Conservation (phyloP, 495 filamentous ascomycete genomes). For the Aspergillus bertholletiae region DNA sequence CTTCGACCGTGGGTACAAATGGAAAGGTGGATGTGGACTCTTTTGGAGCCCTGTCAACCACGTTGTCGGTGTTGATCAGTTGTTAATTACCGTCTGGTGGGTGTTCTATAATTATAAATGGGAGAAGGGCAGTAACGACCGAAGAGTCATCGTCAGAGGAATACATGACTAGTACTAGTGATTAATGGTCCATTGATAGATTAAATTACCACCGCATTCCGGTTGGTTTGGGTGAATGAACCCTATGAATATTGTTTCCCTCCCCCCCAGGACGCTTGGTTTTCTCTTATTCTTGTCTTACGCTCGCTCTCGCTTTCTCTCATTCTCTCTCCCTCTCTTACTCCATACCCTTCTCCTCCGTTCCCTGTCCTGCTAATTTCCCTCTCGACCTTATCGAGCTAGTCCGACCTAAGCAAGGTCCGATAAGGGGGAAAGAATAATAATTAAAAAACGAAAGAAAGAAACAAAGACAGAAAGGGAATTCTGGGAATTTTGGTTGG, state of each 20-base stretch:
- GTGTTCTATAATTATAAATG: conserved; percentile 1
- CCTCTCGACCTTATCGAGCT: no score
- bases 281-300: not conserved
- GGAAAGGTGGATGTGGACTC: conserved; percentile 9
- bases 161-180: not conserved
- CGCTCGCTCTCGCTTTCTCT: conserved; percentile 7
- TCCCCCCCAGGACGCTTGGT: no score
- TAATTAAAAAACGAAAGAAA: conserved; percentile 4
- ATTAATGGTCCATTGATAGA: not conserved
- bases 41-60: conserved; percentile 32
- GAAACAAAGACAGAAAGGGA: no score
- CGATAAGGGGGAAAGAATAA: no score
- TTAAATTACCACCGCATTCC: not conserved
- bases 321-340: conserved; percentile 8
- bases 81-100: not conserved
- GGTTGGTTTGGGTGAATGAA: not conserved
- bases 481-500: no score
- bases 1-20: conserved; percentile 9
- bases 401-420: no score
- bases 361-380: no score
- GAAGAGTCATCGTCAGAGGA: no score
- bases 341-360: no score
- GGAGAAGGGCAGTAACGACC: no score
- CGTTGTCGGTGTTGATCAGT: conserved; percentile 25
- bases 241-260: no score